A percentile compares a stretch with the other conserved stretches of the same genome.
Evolutionary conservation across 148 eudicot genomes (phyloP).

Genomic region (Fagopyrum tataricum): DNA sequence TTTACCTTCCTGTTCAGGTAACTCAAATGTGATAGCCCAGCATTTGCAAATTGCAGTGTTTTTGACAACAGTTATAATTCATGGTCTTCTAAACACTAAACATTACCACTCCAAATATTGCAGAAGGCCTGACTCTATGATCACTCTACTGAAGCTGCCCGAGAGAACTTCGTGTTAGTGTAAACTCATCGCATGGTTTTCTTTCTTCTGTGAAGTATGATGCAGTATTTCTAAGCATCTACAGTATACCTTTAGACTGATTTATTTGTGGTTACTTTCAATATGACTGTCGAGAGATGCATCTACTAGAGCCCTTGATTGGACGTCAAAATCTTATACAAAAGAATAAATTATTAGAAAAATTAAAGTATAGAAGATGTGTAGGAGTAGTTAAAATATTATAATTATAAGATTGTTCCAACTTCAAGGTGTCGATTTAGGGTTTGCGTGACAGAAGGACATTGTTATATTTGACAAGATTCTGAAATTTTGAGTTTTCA

Average conservation of each 20-base stretch:
- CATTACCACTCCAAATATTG: not conserved
- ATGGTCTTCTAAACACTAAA: not conserved
- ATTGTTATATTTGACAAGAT: no score
- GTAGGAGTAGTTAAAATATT: no score
- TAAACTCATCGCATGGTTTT: not conserved
- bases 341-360: no score
- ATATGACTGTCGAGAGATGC: not conserved
- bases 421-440: no score
- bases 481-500: no score
- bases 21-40: not conserved
- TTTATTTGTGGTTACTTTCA: not conserved
- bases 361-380: no score
- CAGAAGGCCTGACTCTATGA: constrained; percentile 5
- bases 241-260: not conserved
- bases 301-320: not conserved
- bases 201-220: not conserved
- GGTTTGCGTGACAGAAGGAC: no score
- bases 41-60: not conserved
- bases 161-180: not conserved
- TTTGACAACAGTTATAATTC: not conserved
- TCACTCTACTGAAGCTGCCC: not conserved
- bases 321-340: no score
- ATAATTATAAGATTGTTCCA: no score
- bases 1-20: constrained; percentile 98
- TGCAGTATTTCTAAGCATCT: not conserved